Percentiles rank a stretch among this genome's conserved stretches.
Conservation (phyloP, 2,329 filamentous ascomycete species). For the Calonectria fujianensis region DNA sequence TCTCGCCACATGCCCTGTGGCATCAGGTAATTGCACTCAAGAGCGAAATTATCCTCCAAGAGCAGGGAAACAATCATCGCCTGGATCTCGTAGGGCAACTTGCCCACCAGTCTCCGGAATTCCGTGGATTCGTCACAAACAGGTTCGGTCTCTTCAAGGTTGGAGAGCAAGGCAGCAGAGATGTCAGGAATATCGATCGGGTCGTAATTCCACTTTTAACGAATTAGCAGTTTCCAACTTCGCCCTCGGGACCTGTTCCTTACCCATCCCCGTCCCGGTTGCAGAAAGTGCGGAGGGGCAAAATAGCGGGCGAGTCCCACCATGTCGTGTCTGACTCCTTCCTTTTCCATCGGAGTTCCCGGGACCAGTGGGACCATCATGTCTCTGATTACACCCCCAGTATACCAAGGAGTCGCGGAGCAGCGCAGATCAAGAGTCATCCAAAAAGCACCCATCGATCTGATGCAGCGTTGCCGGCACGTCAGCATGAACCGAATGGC, state of each 20-base stretch:
- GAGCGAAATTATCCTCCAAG: background rate
- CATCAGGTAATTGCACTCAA: constrained; percentile 34
- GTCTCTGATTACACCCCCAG: background rate
- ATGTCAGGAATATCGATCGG: constrained; percentile 28
- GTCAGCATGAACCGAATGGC: constrained; percentile 23
- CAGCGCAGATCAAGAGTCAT: constrained; percentile 33
- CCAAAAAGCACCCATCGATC: constrained; percentile 31
- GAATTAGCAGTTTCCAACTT: background rate
- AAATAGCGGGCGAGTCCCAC: constrained; percentile 22
- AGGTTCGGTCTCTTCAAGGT: constrained; percentile 3
- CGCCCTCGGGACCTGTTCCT: background rate
- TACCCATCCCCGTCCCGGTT: constrained; percentile 15
- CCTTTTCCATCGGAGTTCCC: background rate
- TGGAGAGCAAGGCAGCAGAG: constrained; percentile 18
- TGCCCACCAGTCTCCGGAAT: background rate
- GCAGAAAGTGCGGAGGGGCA: background rate
- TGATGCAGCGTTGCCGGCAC: background rate
- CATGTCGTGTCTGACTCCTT: background rate
- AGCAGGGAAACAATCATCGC: background rate
- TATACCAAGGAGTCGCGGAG: background rate
- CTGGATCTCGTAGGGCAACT: constrained; percentile 30
- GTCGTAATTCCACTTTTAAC: constrained; percentile 26
- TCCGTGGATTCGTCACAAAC: background rate
- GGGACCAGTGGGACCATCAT: constrained; percentile 28
- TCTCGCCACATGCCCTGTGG: constrained; percentile 20